These are phyloP conservation scores for Lecanicillium sp. DNA, from an alignment of 2,329 filamentous ascomycete genomes.

Conservation along the genomic window DNA sequence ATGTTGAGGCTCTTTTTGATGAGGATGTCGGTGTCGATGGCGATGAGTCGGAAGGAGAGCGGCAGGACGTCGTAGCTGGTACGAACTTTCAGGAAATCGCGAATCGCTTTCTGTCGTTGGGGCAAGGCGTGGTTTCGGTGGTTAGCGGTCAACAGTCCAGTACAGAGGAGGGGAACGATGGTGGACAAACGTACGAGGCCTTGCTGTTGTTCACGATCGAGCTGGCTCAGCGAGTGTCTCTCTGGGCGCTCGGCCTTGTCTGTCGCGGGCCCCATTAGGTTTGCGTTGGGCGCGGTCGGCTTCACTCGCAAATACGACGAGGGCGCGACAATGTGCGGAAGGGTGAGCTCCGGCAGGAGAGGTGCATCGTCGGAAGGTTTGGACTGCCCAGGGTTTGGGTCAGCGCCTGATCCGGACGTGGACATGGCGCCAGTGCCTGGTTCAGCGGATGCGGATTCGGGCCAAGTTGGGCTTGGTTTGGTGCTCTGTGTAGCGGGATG, in stretches of 20 bases:
- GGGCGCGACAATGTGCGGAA: conserved; percentile 52
- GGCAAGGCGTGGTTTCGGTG: conserved; percentile 3
- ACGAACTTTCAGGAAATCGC: conserved; percentile 91
- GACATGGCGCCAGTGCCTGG: not conserved
- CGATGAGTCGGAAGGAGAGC: conserved; percentile 88
- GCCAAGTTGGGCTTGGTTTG: not conserved
- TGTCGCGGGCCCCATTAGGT: conserved; percentile 23
- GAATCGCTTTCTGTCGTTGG: conserved; percentile 65
- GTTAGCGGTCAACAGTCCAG: conserved; percentile 6
- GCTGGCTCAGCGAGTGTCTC: conserved; percentile 42
- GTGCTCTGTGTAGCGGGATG: not conserved
- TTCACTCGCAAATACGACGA: conserved; percentile 47
- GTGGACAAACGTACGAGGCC: conserved; percentile 55
- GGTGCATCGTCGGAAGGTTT: conserved; percentile 9
- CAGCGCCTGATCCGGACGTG: conserved; percentile 7
- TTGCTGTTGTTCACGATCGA: conserved; percentile 71
- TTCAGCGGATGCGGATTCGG: conserved; percentile 2
- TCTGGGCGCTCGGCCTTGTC: conserved; percentile 26
- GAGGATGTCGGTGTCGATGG: conserved; percentile 88
- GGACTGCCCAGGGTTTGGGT: conserved; percentile 11
- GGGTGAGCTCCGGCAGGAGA: conserved; percentile 15
- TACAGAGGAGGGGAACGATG: not conserved
- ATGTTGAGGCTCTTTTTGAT: conserved; percentile 98
- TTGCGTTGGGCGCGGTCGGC: conserved; percentile 22
- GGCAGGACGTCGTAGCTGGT: conserved; percentile 98